Percentiles rank a stretch among this genome's conserved stretches.
These are phyloP conservation scores for Nectriaceae sp. DNA, from an alignment of 2,329 filamentous ascomycete genomes.

Conservation along the genomic window DNA sequence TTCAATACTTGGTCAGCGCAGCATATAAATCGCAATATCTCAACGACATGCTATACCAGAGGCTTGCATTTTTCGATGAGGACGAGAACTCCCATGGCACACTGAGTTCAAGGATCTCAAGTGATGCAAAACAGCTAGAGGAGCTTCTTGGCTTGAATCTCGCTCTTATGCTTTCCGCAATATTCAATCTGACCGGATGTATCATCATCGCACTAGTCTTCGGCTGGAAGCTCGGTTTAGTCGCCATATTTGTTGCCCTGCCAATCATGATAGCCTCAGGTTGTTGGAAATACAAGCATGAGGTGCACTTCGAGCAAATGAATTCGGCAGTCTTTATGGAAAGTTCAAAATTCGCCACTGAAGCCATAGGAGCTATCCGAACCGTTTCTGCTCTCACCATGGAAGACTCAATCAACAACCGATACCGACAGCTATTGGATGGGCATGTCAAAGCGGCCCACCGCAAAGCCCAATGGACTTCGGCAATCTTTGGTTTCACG, in stretches of 20 bases:
- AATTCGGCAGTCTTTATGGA: slow-evolving; percentile 38
- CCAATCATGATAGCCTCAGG: slow-evolving; percentile 43
- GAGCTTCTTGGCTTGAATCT: slow-evolving; percentile 48
- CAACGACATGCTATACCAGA: slow-evolving; percentile 34
- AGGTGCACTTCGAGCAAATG: slow-evolving; percentile 39
- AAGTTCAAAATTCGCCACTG: slow-evolving; percentile 47
- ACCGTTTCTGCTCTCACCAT: slow-evolving; percentile 44
- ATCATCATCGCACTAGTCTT: slow-evolving; percentile 41
- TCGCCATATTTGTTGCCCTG: slow-evolving; percentile 43
- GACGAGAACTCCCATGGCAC: slow-evolving; percentile 36
- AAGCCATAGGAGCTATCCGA: slow-evolving; percentile 46
- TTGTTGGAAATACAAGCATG: slow-evolving; percentile 45
- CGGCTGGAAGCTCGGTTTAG: slow-evolving; percentile 48
- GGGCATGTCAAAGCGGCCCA: slow-evolving; percentile 35
- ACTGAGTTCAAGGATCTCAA: slow-evolving; percentile 33
- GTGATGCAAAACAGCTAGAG: slow-evolving; percentile 41
- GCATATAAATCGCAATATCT: slow-evolving; percentile 32
- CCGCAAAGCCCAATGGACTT: slow-evolving; percentile 34
- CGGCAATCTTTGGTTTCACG: slow-evolving; percentile 36
- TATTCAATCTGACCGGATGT: slow-evolving; percentile 41
- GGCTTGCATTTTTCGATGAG: slow-evolving; percentile 44
- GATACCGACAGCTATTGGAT: slow-evolving; percentile 38
- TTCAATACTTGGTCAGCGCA: slow-evolving; percentile 19
- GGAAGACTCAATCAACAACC: slow-evolving; percentile 46
- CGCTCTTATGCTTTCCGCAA: slow-evolving; percentile 41